A percentile compares a stretch with the other conserved stretches of the same genome.
phyloP scores from a whole-genome alignment of 768 basidiomycete genomes.

The Lentinula aciculospora region DNA sequence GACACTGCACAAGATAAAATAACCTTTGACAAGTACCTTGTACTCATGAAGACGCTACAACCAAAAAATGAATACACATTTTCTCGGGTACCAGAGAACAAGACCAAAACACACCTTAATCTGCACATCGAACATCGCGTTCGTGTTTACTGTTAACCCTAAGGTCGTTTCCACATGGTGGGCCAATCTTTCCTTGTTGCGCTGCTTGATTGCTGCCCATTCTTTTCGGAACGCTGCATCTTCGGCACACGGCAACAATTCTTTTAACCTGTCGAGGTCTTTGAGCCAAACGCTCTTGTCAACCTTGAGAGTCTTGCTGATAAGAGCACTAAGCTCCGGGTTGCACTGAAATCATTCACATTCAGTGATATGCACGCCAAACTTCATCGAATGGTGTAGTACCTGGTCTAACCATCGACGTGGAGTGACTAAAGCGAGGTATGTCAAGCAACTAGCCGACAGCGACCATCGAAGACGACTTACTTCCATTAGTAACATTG shows the following conservation, averaged over 20 bases:
- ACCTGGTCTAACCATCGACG: constrained; percentile 89
- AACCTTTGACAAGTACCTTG: constrained; percentile 43
- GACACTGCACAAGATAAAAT: neutral
- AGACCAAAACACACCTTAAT: constrained; percentile 50
- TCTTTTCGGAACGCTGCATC: constrained; percentile 69
- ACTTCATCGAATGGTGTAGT: neutral
- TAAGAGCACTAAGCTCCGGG: constrained; percentile 78
- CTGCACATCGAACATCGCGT: constrained; percentile 88
- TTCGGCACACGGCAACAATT: constrained; percentile 67
- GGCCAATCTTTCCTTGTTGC: constrained; percentile 88
- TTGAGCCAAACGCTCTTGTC: constrained; percentile 81
- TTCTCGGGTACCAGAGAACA: neutral
- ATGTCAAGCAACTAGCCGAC: neutral
- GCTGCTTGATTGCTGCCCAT: constrained; percentile 83
- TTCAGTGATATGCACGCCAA: neutral
- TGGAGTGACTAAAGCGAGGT: constrained; percentile 63
- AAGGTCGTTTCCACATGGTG: constrained; percentile 66
- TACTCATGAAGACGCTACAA: constrained; percentile 85
- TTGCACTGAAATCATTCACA: constrained; percentile 66
- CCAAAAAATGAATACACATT: constrained; percentile 13
- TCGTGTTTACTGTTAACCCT: constrained; percentile 65
- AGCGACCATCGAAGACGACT: constrained; percentile 19
- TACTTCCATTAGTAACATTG: constrained; percentile 92
- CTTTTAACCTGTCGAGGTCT: constrained; percentile 72
- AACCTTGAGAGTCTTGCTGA: constrained; percentile 73